Base-by-base conservation (phyloP, 352 stramenopile genomes). In the Phytopythium montanum region DNA sequence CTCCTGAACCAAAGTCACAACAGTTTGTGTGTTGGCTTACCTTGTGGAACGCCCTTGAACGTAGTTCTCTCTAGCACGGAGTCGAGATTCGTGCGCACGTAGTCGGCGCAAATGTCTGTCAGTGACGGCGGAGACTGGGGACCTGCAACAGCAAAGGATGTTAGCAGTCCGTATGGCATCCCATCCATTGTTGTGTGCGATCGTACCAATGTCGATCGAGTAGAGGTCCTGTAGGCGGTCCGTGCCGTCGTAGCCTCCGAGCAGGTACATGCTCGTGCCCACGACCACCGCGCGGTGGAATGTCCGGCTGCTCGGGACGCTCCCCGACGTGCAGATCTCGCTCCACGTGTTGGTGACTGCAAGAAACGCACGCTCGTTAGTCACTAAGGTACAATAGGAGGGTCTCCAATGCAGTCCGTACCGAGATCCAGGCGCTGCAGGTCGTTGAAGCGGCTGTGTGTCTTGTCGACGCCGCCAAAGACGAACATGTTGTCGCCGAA, bases 391-490 rank as follows among this genome's bases (percentile, higher is more conserved):
- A 28, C 26, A 9, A 58, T 1, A 9, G n/a, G n/a, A n/a, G n/a
- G n/a, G n/a, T n/a, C n/a, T n/a, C n/a, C n/a, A n/a, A n/a, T 49
- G 21, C 21, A 23, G 10, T 21, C 25, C 64, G 33, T 66, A 76
- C 70, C 68, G 19, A 93, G 63, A 60, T 95, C 79, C 5, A 94
- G 72, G 38, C 79, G 72, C 60, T 94, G 81, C 25, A 96, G 62
- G 61, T 96, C 87, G 60, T 95, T 94, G 49, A 94, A 96, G 3
- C 87, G 85, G 34, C 76, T 88, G 67, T 96, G 87, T 1, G 82
- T 85, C 62, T 96, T 96, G 77, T 96, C 87, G 7, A 96, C 87
- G n/a, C 87, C 87, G 36, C 87, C 87, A 66, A 96, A 96, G 13
- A 96, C 81, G 60, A 93, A 92, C 87, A 96, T 96, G 63, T 81